A percentile compares a stretch with the other conserved stretches of the same genome.
Conservation (phyloP, 345 rosid genomes). For the Schrenkiella parvula region DNA sequence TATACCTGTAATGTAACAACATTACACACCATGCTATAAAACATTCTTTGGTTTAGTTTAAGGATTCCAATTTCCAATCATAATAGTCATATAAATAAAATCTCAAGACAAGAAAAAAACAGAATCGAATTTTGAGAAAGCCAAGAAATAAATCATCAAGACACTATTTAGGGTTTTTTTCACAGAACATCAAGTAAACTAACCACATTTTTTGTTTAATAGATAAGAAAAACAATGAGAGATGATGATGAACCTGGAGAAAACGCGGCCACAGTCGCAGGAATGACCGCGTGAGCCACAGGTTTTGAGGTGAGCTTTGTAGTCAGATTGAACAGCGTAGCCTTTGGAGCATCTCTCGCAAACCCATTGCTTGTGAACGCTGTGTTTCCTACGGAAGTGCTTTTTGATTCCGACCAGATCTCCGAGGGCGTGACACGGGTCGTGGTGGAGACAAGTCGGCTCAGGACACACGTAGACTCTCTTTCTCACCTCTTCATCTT, state of each 20-base stretch:
- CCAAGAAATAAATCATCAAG: background rate
- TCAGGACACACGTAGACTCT: conserved; percentile 93
- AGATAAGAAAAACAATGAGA: background rate
- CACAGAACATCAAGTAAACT: background rate
- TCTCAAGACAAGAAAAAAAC: background rate
- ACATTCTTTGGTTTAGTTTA: conserved; percentile 10
- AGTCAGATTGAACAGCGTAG: conserved; percentile 97
- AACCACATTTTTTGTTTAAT: background rate
- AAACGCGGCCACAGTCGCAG: conserved; percentile 96
- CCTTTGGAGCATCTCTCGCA: conserved; percentile 87
- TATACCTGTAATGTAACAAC: background rate
- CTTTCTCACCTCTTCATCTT: conserved; percentile 55
- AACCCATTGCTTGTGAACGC: conserved; percentile 90
- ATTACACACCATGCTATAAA: background rate
- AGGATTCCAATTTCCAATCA: background rate
- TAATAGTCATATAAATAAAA: background rate
- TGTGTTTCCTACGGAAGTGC: conserved; percentile 86
- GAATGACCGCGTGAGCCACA: conserved; percentile 98
- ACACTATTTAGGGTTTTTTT: conserved; percentile 14
- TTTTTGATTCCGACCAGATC: conserved; percentile 98
- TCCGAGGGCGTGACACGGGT: conserved; percentile 93
- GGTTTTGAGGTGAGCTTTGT: conserved; percentile 94
- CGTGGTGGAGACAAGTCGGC: conserved; percentile 85
- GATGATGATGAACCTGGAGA: conserved; percentile 59
- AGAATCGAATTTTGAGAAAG: background rate